Percentiles rank a stretch among this genome's conserved stretches.
These are phyloP conservation scores for Cardamine resedifolia DNA, from an alignment of 345 rosid genomes.

Conservation along the genomic window DNA sequence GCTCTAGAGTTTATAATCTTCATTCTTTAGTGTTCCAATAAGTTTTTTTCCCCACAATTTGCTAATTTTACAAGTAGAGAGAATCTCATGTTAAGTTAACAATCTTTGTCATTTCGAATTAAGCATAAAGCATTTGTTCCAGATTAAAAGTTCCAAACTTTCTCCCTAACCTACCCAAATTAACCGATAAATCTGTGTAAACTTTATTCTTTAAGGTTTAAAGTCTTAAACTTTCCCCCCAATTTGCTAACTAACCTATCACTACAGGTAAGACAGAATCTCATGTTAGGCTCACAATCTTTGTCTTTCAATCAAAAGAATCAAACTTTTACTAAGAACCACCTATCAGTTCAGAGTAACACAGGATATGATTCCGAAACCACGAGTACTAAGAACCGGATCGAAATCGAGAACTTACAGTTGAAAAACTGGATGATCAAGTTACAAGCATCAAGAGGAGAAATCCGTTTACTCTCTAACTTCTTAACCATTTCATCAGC, in stretches of 20 bases:
- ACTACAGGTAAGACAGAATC: neutral
- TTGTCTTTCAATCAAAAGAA: neutral
- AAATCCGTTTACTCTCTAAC: conserved; percentile 51
- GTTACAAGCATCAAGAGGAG: conserved; percentile 61
- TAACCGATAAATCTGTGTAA: neutral
- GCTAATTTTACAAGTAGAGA: neutral
- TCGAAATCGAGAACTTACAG: conserved; percentile 51
- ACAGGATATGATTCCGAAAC: neutral
- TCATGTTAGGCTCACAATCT: neutral
- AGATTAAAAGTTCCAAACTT: neutral
- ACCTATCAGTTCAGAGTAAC: neutral
- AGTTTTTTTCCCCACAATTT: neutral
- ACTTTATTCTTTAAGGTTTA: neutral
- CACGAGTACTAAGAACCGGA: neutral
- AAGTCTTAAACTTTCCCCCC: neutral
- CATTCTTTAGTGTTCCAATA: neutral
- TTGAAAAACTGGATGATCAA: conserved; percentile 67
- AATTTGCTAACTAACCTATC: neutral
- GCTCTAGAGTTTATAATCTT: neutral
- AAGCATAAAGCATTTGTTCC: neutral
- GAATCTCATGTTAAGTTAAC: neutral
- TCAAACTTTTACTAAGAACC: neutral
- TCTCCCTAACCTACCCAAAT: neutral
- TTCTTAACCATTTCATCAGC: conserved; percentile 63
- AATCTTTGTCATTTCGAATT: neutral